A percentile compares a stretch with the other conserved stretches of the same genome.
These are phyloP conservation scores for Aspergillus cejpii DNA, from an alignment of 2,329 filamentous ascomycete species.

Conservation along the genomic window DNA sequence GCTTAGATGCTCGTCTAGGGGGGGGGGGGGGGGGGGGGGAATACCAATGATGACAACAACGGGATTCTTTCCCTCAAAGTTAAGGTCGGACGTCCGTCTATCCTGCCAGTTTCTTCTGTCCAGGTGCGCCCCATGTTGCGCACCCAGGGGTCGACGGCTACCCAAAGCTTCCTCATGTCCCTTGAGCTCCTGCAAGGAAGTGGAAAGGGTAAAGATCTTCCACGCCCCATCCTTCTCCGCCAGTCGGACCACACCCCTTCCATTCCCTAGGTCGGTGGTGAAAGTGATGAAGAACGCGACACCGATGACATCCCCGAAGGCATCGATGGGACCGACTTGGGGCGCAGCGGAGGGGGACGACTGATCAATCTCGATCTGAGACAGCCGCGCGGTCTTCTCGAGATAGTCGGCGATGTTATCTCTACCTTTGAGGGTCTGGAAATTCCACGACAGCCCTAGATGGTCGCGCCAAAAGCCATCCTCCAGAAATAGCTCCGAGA, in stretches of 20 bases:
- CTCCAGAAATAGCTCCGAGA: conserved; percentile 44
- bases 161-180: conserved; percentile 49
- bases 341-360: conserved; percentile 44
- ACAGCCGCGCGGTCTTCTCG: conserved; percentile 38
- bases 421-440: conserved; percentile 48
- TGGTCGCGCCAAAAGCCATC: conserved; percentile 55
- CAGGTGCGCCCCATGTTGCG: conserved; percentile 48
- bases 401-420: conserved; percentile 36
- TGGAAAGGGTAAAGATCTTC: conserved; percentile 61
- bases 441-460: conserved; percentile 50
- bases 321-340: conserved; percentile 45
- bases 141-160: conserved; percentile 49
- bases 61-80: conserved; percentile 50
- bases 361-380: conserved; percentile 43
- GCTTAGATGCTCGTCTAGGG: neutral
- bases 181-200: conserved; percentile 50
- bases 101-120: conserved; percentile 57
- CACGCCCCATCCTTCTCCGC: conserved; percentile 42
- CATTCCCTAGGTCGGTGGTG: conserved; percentile 49
- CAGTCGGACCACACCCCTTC: conserved; percentile 52
- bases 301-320: conserved; percentile 44
- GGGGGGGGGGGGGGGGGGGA: neutral
- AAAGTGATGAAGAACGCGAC: conserved; percentile 54
- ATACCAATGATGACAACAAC: conserved; percentile 56
- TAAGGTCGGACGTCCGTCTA: conserved; percentile 43